Evolutionary conservation across 2,329 filamentous ascomycete genomes (phyloP), one percentile per base, ranked within the genome.

Genomic region (Colletotrichum kahawae): DNA sequence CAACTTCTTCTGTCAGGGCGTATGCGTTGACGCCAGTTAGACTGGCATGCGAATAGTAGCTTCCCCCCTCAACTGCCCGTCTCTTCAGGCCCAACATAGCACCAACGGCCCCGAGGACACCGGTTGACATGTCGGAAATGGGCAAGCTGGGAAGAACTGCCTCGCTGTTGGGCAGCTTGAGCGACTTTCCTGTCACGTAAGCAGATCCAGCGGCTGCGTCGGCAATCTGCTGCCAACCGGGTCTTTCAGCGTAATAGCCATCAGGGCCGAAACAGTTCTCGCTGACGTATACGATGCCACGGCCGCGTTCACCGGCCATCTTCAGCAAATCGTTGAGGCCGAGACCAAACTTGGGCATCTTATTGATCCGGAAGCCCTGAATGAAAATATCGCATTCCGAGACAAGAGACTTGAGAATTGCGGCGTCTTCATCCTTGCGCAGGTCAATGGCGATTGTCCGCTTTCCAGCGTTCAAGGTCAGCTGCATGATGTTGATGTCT

Each of bases 351-450:
- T 82, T 82, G 43, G 82, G 81, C 63, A 91, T 82, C 12, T 84
- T 82, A 8, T 84, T 84, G 10, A 84, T 83, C 10, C 89, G 83
- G 82, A 88, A 91, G 31, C 90, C 89, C 74, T 90, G 87, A 27
- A 91, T 80, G 72, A 91, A 87, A 43, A 91, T 85, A 77, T 92
- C 90, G 3, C 86, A 88, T 3, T 88, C 87, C 7, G 79, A 78
- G 14, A 91, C 78, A 2, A 91, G 83, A 7, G 83, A 80, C 4
- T 82, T 79, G 0, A 90, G 79, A 10, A 84, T 82, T 2, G 79
- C 78, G 71, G 82, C 84, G 63, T 88, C 87, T 2, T 81, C 79
- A 2, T 83, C 77, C 4, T 85, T 82, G 57, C 84, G 83, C 43
- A 91, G 85, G 77, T 92, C 87, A 4, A 91, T 80, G 16, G 82